These are phyloP conservation scores for Quercus dentata DNA, from an alignment of 306 rosid genomes.

Conservation along the genomic window DNA sequence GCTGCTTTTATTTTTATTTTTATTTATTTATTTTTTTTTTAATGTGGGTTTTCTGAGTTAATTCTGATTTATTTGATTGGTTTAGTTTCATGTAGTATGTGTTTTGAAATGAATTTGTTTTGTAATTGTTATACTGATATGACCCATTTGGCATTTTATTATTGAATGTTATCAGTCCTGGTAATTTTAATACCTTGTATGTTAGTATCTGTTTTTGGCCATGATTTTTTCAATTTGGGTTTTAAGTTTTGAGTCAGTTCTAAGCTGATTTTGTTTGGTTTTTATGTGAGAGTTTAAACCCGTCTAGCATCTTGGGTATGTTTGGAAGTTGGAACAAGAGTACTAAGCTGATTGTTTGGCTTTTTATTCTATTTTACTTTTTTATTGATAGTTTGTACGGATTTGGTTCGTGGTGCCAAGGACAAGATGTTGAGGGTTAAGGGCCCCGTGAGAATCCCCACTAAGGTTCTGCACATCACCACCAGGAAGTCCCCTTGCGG, in stretches of 20 bases:
- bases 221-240: no score
- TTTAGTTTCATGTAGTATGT: no score
- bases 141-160: no score
- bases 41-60: no score
- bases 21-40: no score
- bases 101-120: no score
- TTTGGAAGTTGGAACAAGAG: neutral
- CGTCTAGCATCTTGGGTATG: neutral
- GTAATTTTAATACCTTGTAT: no score
- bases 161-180: no score
- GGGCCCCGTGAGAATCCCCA: slow-evolving; percentile 96
- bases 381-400: slow-evolving; percentile 56
- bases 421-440: slow-evolving; percentile 80
- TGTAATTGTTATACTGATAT: no score
- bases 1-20: no score
- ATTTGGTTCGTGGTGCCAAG: slow-evolving; percentile 86
- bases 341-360: neutral
- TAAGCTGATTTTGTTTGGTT: neutral
- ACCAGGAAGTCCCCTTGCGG: slow-evolving; percentile 91
- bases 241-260: neutral
- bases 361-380: neutral
- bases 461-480: slow-evolving; percentile 79
- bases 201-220: no score
- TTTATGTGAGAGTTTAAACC: neutral
- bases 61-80: no score